Conservation (phyloP, 352 stramenopile species). For the Phytophthora sp. region DNA sequence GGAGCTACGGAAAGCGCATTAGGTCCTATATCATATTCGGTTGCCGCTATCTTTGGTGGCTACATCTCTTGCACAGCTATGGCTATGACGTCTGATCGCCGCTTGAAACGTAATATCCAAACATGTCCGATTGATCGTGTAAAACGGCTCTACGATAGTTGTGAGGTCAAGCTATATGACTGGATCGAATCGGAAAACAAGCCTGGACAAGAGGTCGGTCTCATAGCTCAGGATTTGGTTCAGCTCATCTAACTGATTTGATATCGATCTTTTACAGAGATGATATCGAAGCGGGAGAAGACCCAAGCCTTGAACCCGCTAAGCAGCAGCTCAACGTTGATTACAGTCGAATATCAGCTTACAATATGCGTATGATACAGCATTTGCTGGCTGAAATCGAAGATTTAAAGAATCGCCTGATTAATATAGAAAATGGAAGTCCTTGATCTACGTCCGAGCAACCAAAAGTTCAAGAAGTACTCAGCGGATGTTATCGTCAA, state of each 20-base stretch:
- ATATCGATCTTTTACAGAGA: no score
- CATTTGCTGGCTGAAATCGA: conserved; percentile 3
- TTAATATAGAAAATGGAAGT: conserved; percentile 6
- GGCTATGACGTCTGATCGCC: neutral
- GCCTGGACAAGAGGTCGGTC: conserved; percentile 10
- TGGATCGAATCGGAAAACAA: no score
- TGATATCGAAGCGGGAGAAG: no score
- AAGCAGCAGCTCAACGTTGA: no score
- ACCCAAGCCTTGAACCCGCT: no score
- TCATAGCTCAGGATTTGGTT: conserved; percentile 10
- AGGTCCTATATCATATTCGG: neutral
- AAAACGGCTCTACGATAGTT: neutral
- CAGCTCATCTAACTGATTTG: conserved; percentile 9
- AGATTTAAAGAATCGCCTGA: neutral
- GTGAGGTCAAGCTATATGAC: conserved; percentile 1
- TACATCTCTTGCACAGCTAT: neutral
- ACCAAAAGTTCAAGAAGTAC: no score
- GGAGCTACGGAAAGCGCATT: neutral
- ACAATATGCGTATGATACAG: conserved; percentile 17
- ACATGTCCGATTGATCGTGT: no score
- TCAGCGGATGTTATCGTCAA: no score
- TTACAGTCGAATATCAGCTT: conserved; percentile 1
- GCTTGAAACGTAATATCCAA: conserved; percentile 11
- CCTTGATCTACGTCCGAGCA: no score
- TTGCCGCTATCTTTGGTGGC: neutral